Percentiles rank a stretch among this genome's conserved stretches.
Evolutionary conservation across 2,329 filamentous ascomycete species (phyloP).

Genomic region (Verticillium dahliae): DNA sequence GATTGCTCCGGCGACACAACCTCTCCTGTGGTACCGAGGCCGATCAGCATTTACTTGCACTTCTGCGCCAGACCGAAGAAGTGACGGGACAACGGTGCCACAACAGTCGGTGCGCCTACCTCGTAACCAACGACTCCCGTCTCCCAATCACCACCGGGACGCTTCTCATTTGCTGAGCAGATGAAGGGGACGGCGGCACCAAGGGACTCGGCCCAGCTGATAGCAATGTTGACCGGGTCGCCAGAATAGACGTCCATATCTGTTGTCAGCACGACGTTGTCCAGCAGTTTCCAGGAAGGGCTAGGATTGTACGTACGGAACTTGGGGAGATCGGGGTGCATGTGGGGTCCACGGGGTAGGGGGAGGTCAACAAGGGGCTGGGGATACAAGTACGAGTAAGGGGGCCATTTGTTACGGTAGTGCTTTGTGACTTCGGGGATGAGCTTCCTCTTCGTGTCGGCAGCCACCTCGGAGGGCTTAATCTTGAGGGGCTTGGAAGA

Average conservation of each 20-base stretch:
- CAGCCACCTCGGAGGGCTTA: constrained; percentile 63
- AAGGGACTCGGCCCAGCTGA: constrained; percentile 40
- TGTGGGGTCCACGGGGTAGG: constrained; percentile 23
- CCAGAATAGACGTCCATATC: constrained; percentile 35
- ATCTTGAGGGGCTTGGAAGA: constrained; percentile 39
- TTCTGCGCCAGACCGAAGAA: neutral
- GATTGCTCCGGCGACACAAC: constrained; percentile 66
- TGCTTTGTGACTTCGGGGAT: constrained; percentile 57
- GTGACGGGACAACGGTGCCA: neutral
- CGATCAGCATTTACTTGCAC: neutral
- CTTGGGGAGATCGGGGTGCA: constrained; percentile 8
- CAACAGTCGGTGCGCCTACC: neutral
- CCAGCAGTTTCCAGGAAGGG: neutral
- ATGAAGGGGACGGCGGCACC: constrained; percentile 51
- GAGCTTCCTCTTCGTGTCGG: constrained; percentile 64
- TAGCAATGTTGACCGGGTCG: constrained; percentile 54
- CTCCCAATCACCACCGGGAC: constrained; percentile 76
- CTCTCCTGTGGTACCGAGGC: constrained; percentile 48
- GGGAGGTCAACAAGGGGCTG: constrained; percentile 40
- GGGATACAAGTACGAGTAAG: constrained; percentile 53
- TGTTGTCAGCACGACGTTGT: neutral
- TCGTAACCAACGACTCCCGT: constrained; percentile 43
- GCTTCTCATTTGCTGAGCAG: constrained; percentile 69
- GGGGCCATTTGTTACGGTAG: constrained; percentile 47
- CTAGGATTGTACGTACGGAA: constrained; percentile 4